Conservation (phyloP, 1,284 basidiomycete species). For the Ustilago cynodontis region DNA sequence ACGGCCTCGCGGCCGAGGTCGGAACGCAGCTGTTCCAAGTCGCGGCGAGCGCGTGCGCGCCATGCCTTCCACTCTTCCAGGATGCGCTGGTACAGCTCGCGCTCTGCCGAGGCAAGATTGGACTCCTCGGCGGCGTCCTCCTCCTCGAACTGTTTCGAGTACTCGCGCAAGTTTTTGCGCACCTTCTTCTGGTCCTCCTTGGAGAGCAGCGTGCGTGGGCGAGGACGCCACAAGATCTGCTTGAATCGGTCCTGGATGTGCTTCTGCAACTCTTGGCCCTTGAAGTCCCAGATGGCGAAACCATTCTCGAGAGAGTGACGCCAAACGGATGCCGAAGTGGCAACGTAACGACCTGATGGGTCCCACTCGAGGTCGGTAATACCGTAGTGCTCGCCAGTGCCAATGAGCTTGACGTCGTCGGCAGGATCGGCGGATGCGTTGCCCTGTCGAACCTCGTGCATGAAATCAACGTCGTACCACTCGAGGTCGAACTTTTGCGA, state of each 20-base stretch:
- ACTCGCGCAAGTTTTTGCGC: conserved; percentile 90
- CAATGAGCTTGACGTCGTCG: conserved; percentile 84
- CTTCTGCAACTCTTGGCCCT: conserved; percentile 90
- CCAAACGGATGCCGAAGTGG: conserved; percentile 95
- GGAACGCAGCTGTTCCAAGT: conserved; percentile 54
- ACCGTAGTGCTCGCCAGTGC: conserved; percentile 93
- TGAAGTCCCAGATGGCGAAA: conserved; percentile 97
- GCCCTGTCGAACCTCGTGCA: conserved; percentile 74
- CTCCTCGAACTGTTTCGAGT: conserved; percentile 92
- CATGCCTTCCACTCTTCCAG: conserved; percentile 99
- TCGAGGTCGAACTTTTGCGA: conserved; percentile 96
- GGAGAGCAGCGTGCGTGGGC: conserved; percentile 85
- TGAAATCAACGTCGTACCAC: conserved; percentile 99
- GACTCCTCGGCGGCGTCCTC: conserved; percentile 95
- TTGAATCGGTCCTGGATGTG: conserved; percentile 94
- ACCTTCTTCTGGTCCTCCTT: conserved; percentile 91
- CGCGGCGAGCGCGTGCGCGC: conserved; percentile 71
- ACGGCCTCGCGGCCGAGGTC: conserved; percentile 52
- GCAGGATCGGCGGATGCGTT: conserved; percentile 77
- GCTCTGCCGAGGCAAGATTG: conserved; percentile 91
- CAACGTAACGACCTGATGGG: conserved; percentile 92
- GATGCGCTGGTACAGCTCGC: conserved; percentile 88
- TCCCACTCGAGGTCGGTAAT: conserved; percentile 99
- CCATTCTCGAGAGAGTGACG: conserved; percentile 96
- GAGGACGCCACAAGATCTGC: conserved; percentile 97